Evolutionary conservation across 176 grass and related monocot species (phyloP).

Genomic region (Oryza officinalis): DNA sequence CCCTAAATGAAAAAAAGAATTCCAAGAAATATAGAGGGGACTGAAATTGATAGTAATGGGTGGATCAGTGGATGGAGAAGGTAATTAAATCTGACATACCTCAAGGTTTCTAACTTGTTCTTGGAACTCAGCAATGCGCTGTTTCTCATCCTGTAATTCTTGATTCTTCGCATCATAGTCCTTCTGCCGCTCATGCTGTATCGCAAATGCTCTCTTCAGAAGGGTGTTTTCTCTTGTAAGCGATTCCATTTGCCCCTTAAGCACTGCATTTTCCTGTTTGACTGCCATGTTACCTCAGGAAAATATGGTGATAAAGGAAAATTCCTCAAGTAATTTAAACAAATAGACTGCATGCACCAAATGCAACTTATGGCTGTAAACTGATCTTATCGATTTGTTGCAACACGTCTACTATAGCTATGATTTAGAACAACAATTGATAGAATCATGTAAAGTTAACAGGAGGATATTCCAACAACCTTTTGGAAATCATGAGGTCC

Average conservation of each 20-base stretch:
- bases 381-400: neutral
- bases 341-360: neutral
- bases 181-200: conserved; percentile 54
- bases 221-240: conserved; percentile 44
- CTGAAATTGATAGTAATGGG: neutral
- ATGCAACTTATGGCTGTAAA: neutral
- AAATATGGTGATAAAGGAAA: neutral
- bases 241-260: conserved; percentile 52
- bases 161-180: conserved; percentile 44
- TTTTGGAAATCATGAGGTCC: conserved; percentile 12
- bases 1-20: conserved; percentile 10
- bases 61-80: neutral
- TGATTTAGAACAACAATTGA: neutral
- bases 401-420: neutral
- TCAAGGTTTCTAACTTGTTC: conserved; percentile 58
- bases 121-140: conserved; percentile 46
- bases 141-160: conserved; percentile 51
- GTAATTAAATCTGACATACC: conserved; percentile 37
- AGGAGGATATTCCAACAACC: conserved; percentile 1
- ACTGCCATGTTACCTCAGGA: neutral
- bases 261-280: conserved; percentile 52
- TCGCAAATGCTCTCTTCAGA: conserved; percentile 54
- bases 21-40: neutral
- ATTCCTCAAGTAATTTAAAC: neutral
- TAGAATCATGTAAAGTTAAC: neutral